Percentiles rank a stretch among this genome's conserved stretches.
phyloP scores from a whole-genome alignment of 2,329 filamentous ascomycete genomes.

The Ophiosphaerella herpotricha region DNA sequence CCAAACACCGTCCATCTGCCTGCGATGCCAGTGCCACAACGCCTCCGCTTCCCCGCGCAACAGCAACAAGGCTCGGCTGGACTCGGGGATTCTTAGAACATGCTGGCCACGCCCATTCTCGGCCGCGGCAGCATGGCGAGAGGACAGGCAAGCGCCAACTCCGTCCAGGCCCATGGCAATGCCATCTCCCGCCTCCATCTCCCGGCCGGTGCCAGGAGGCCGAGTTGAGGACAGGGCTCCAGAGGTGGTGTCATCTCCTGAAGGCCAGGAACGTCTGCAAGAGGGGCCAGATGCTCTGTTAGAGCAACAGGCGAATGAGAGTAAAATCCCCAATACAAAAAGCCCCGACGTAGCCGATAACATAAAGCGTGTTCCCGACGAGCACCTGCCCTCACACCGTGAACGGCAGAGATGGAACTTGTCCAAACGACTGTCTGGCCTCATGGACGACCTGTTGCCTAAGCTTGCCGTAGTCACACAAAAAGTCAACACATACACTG shows the following conservation, averaged over 20 bases:
- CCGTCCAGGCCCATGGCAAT: slow-evolving; percentile 22
- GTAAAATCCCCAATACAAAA: too few relatives aligned
- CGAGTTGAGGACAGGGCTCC: slow-evolving; percentile 7
- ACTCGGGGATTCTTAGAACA: neutral
- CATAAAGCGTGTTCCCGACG: slow-evolving; percentile 41
- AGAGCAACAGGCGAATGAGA: slow-evolving; percentile 10
- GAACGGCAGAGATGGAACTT: slow-evolving; percentile 60
- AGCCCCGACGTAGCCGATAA: slow-evolving; percentile 23
- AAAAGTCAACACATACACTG: slow-evolving; percentile 90
- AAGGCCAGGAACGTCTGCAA: slow-evolving; percentile 21
- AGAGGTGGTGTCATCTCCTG: slow-evolving; percentile 15
- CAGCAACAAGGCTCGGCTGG: slow-evolving; percentile 8
- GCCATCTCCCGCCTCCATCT: slow-evolving; percentile 22
- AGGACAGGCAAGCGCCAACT: slow-evolving; percentile 23
- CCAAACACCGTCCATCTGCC: slow-evolving; percentile 27
- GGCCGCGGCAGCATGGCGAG: slow-evolving; percentile 23
- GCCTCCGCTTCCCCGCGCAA: slow-evolving; percentile 18
- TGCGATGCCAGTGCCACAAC: slow-evolving; percentile 37
- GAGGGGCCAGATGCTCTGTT: slow-evolving; percentile 16
- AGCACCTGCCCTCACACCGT: slow-evolving; percentile 57
- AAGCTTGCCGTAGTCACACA: slow-evolving; percentile 85
- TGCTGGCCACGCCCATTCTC: slow-evolving; percentile 22
- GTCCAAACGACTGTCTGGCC: slow-evolving; percentile 65
- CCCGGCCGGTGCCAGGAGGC: slow-evolving; percentile 9
- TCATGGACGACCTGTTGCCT: slow-evolving; percentile 89